Conservation (phyloP, 1,284 basidiomycete genomes). For the Cutaneotrichosporon mucoides region DNA sequence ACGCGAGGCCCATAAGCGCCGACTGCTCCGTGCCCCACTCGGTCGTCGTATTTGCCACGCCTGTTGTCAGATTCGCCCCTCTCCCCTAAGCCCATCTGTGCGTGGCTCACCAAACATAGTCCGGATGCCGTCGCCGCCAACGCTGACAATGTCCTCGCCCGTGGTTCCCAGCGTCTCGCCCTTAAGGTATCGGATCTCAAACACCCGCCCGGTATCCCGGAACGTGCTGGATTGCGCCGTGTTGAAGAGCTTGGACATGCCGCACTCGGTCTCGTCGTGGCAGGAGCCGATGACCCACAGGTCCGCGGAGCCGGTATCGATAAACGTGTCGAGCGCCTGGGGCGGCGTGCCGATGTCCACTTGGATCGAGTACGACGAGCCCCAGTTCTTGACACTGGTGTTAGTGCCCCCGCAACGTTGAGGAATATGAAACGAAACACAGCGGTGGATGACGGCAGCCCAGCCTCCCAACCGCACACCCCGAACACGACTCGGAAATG, state of each 20-base stretch:
- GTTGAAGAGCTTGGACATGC: constrained; percentile 18
- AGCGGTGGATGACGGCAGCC: background rate
- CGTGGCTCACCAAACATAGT: background rate
- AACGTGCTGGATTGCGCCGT: constrained; percentile 23
- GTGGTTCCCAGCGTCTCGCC: background rate
- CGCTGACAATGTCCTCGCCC: background rate
- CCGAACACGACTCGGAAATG: too few relatives aligned
- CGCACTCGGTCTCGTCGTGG: constrained; percentile 17
- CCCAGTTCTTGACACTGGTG: constrained; percentile 33
- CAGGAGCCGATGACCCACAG: constrained; percentile 47
- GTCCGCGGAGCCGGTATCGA: constrained; percentile 60
- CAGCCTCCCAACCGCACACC: too few relatives aligned
- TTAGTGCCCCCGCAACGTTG: too few relatives aligned
- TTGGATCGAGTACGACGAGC: constrained; percentile 36
- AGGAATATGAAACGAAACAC: too few relatives aligned
- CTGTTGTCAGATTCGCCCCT: background rate
- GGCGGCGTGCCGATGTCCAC: constrained; percentile 42
- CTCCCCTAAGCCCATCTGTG: too few relatives aligned
- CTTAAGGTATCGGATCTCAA: background rate
- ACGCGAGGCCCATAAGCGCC: background rate
- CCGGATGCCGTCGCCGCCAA: background rate
- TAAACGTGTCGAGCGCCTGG: constrained; percentile 55
- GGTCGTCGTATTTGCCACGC: background rate
- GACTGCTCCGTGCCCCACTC: background rate
- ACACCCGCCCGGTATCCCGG: constrained; percentile 21